Evolutionary conservation across 2,329 filamentous ascomycete species (phyloP).

Genomic region (Botrytis aclada): DNA sequence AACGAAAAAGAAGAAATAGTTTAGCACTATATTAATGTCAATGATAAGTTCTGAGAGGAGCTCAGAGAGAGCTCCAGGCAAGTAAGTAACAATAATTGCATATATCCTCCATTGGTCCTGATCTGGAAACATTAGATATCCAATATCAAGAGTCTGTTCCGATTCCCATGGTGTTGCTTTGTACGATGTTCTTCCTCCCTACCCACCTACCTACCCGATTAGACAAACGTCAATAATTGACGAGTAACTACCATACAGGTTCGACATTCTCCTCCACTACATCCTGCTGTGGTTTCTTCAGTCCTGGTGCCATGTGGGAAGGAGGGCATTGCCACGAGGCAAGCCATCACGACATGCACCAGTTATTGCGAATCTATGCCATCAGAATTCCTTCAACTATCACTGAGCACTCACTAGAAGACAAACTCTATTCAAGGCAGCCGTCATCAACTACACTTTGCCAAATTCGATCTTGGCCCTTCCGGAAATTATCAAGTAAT

Average conservation of each 20-base stretch:
- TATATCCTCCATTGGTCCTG: background rate
- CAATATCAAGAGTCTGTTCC: background rate
- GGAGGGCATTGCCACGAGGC: background rate
- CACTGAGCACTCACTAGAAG: background rate
- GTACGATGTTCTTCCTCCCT: background rate
- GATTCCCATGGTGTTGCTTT: background rate
- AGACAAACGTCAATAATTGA: background rate
- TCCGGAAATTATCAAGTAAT: background rate
- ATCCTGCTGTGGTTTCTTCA: background rate
- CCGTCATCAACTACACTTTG: background rate
- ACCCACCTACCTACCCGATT: background rate
- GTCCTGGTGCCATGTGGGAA: background rate
- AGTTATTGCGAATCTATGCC: background rate
- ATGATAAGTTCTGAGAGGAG: background rate
- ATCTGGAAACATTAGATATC: background rate
- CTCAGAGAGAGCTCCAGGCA: background rate
- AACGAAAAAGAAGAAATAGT: background rate
- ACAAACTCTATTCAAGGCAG: background rate
- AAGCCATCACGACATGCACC: background rate
- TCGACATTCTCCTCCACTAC: background rate
- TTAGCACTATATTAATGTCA: background rate
- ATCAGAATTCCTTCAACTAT: background rate
- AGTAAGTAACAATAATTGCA: background rate
- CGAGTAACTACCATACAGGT: background rate
- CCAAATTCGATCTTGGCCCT: background rate